Conservation (phyloP, 2,329 filamentous ascomycete species). For the Verticillium dahliae region DNA sequence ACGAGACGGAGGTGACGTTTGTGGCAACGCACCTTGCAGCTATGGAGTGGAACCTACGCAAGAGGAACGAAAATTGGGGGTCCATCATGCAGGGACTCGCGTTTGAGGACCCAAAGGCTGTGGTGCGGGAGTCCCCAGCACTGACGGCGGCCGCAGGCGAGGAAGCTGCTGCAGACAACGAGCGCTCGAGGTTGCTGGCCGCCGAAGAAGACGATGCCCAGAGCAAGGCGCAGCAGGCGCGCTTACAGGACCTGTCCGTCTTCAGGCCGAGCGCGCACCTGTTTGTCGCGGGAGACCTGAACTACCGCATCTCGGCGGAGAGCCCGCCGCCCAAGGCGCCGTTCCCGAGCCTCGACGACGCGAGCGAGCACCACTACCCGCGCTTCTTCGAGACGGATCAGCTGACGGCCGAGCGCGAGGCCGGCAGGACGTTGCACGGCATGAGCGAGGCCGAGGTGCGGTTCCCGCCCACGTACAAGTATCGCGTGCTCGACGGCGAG, state of each 20-base stretch:
- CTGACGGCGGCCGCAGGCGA: slow-evolving; percentile 7
- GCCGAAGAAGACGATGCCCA: slow-evolving; percentile 26
- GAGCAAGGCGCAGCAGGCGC: slow-evolving; percentile 29
- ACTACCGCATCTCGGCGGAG: slow-evolving; percentile 77
- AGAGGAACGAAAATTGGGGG: slow-evolving; percentile 84
- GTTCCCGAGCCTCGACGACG: slow-evolving; percentile 54
- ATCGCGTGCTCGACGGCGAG: slow-evolving; percentile 39
- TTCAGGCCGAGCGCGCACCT: slow-evolving; percentile 71
- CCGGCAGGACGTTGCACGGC: slow-evolving; percentile 69
- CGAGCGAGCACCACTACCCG: slow-evolving; percentile 55
- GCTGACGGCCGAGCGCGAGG: slow-evolving; percentile 62
- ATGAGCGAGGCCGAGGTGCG: slow-evolving; percentile 65
- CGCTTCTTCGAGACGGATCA: slow-evolving; percentile 72
- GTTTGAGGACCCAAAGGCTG: slow-evolving; percentile 53
- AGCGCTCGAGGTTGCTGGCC: slow-evolving; percentile 21
- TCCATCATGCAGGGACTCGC: slow-evolving; percentile 73
- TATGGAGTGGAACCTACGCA: slow-evolving; percentile 70
- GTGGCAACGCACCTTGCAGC: slow-evolving; percentile 83
- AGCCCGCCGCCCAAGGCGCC: slow-evolving; percentile 54
- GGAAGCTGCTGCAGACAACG: slow-evolving; percentile 16
- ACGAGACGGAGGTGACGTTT: slow-evolving; percentile 66
- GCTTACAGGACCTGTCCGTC: slow-evolving; percentile 54
- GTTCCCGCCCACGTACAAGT: slow-evolving; percentile 96
- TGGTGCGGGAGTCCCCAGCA: slow-evolving; percentile 18
- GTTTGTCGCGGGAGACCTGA: slow-evolving; percentile 87